A percentile compares a stretch with the other conserved stretches of the same genome.
Evolutionary conservation across 345 rosid species (phyloP).

Genomic region (Rhodomyrtus tomentosa): DNA sequence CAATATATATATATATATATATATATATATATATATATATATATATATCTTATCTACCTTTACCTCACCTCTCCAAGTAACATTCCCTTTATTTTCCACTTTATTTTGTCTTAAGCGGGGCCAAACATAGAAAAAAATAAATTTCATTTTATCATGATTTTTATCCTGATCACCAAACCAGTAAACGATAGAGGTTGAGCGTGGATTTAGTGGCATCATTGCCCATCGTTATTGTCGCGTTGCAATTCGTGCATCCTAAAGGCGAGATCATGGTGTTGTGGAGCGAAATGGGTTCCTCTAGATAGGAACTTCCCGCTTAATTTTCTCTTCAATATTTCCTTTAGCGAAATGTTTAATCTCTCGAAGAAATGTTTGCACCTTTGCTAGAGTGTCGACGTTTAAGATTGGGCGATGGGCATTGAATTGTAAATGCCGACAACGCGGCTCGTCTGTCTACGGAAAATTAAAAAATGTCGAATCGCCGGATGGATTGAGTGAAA

Average conservation of each 20-base stretch:
- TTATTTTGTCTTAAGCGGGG: too few relatives aligned
- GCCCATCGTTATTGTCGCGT: background rate
- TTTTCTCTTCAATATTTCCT: background rate
- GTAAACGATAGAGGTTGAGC: background rate
- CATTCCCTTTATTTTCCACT: too few relatives aligned
- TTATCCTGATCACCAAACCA: too few relatives aligned
- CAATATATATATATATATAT: too few relatives aligned
- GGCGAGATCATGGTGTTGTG: background rate
- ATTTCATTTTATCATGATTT: too few relatives aligned
- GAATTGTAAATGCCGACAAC: background rate
- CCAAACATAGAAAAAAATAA: too few relatives aligned
- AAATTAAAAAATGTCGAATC: background rate
- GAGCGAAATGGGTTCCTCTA: background rate
- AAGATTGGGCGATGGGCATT: background rate
- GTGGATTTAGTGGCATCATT: background rate
- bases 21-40: too few relatives aligned
- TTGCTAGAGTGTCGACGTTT: background rate
- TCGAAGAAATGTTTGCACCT: rapidly evolving
- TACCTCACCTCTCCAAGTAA: too few relatives aligned
- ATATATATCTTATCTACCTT: too few relatives aligned
- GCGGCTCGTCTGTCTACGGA: background rate
- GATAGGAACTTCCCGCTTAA: background rate
- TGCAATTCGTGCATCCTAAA: background rate
- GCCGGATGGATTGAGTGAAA: background rate
- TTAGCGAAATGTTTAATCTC: background rate